Evolutionary conservation across 2,329 filamentous ascomycete species (phyloP), one percentile per base, ranked within the genome.

Genomic region (Hypomyces rosellus): DNA sequence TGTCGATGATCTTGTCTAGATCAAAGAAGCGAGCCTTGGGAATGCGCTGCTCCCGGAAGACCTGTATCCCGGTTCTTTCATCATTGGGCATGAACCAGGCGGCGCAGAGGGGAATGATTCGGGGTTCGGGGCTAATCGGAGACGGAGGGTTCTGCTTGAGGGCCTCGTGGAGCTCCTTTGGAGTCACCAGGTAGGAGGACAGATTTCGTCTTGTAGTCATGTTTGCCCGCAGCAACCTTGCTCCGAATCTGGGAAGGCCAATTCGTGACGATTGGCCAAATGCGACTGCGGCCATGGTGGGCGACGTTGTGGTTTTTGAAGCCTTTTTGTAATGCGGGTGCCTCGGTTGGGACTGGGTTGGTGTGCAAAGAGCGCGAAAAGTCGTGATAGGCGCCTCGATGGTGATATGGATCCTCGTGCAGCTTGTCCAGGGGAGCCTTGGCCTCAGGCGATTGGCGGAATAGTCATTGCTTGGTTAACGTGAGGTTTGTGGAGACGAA

Each of bases 71-170:
- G 45, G 81, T 88, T 54, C 90, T 85, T 48, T 81, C 81, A 59
- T 96, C 92, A 68, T 96, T 97, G 55, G 93, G 93, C 55, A 99
- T 81, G 65, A 96, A 99, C 93, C 93, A 99, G 20, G 89, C 81
- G 43, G 91, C 93, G 69, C 91, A 96, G 39, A 99, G 78, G 3
- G 93, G 88, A 48, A 99, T 84, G 40, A 95, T 85, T 58, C 88
- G 84, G 1, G 92, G 87, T 12, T 89, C 83, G 40, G 88, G 86
- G 53, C 88, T 89, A 61, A 92, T 87, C 55, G 85, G 82, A 48
- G 85, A 87, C 12, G 86, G 80, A 3, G 89, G 80, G 67, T 92
- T 95, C 71, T 86, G 86, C 69, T 86, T 85, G 46, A 99, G 78
- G 46, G 90, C 91, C 57, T 86, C 81, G 63, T 85, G 72, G 51